Evolutionary conservation across 2,329 filamentous ascomycete species (phyloP).

Genomic region (Fusarium oligoseptatum): DNA sequence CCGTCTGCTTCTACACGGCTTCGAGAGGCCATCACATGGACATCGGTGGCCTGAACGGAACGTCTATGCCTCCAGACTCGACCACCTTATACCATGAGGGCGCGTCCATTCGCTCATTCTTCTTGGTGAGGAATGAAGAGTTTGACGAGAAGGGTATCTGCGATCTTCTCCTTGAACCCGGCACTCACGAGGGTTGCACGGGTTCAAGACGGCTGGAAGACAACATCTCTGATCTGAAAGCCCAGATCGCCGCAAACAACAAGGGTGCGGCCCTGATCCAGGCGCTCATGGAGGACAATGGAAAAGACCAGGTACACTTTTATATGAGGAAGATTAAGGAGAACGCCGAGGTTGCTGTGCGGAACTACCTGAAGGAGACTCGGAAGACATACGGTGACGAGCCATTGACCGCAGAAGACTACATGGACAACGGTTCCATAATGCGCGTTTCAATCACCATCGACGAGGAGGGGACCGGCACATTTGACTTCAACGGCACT

Average conservation of each 20-base stretch:
- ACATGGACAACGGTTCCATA: slow-evolving; percentile 53
- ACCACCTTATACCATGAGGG: slow-evolving; percentile 59
- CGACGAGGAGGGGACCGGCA: slow-evolving; percentile 45
- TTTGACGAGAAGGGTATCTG: slow-evolving; percentile 50
- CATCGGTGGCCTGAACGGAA: slow-evolving; percentile 2
- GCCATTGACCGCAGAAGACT: slow-evolving; percentile 45
- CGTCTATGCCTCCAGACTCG: slow-evolving; percentile 48
- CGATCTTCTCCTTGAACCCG: slow-evolving; percentile 48
- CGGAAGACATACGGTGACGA: slow-evolving; percentile 59
- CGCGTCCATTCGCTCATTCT: slow-evolving; percentile 52
- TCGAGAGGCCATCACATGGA: slow-evolving; percentile 11
- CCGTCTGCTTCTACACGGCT: slow-evolving; percentile 11
- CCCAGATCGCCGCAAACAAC: slow-evolving; percentile 57
- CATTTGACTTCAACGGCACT: slow-evolving; percentile 54
- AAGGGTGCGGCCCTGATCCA: slow-evolving; percentile 51
- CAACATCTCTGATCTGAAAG: slow-evolving; percentile 59
- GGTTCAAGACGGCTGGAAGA: slow-evolving; percentile 52
- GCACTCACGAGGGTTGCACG: slow-evolving; percentile 51
- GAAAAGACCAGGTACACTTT: slow-evolving; percentile 49
- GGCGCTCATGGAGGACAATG: slow-evolving; percentile 41
- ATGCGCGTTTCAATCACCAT: slow-evolving; percentile 50
- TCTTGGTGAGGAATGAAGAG: slow-evolving; percentile 50
- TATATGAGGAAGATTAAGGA: slow-evolving; percentile 53
- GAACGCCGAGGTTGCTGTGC: slow-evolving; percentile 52
- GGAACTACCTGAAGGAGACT: slow-evolving; percentile 43